Percentiles rank a stretch among this genome's conserved stretches.
Evolutionary conservation across 2,329 filamentous ascomycete species (phyloP).

Genomic region (Talaromyces sp.): DNA sequence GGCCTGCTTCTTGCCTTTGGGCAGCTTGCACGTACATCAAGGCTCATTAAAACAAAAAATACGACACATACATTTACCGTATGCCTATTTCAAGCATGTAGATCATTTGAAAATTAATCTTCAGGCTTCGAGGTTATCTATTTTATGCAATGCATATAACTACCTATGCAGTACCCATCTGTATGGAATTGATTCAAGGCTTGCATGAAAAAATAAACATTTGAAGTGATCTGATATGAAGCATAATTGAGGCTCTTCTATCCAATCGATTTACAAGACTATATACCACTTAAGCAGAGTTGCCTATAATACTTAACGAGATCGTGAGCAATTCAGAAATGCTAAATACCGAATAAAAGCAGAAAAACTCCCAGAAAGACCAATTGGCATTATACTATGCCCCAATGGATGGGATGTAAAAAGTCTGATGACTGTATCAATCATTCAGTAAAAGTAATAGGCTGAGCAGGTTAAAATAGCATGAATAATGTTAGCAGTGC

Average conservation of each 20-base stretch:
- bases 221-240: too few species aligned
- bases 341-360: not conserved
- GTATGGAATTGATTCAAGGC: too few species aligned
- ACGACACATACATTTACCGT: too few species aligned
- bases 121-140: too few species aligned
- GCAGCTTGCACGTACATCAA: not conserved
- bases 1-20: not conserved
- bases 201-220: too few species aligned
- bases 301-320: not conserved
- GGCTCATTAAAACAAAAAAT: not conserved
- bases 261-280: not conserved
- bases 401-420: constrained; percentile 3
- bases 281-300: not conserved
- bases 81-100: too few species aligned
- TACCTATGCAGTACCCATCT: too few species aligned
- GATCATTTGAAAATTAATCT: too few species aligned
- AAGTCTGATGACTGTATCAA: not conserved
- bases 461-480: not conserved
- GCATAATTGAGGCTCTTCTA: too few species aligned
- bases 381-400: constrained; percentile 2
- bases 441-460: constrained; percentile 7
- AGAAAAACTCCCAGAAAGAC: not conserved
- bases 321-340: not conserved
- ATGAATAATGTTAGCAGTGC: constrained; percentile 1
- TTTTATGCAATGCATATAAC: too few species aligned